phyloP scores from a whole-genome alignment of 2,329 filamentous ascomycete species.

The Aspergillus novoparasiticus region DNA sequence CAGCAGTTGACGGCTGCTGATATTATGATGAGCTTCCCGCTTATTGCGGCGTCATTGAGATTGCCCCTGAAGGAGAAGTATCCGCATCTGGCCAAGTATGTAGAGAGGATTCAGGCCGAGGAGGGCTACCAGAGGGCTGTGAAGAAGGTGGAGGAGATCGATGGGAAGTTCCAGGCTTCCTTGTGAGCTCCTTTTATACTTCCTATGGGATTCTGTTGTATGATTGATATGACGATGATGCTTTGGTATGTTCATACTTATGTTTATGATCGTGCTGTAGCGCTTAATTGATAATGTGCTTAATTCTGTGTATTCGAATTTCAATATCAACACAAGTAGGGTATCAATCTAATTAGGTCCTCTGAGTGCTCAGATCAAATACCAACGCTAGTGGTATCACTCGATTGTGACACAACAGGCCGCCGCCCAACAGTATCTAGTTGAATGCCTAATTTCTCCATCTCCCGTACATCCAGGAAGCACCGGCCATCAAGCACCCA shows the following conservation, averaged over 20 bases:
- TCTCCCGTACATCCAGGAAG: conserved; percentile 35
- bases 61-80: conserved; percentile 39
- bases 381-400: not conserved
- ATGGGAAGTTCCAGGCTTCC: conserved; percentile 39
- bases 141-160: conserved; percentile 44
- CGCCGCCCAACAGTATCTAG: conserved; percentile 36
- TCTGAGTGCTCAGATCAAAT: not conserved
- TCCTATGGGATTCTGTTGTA: not conserved
- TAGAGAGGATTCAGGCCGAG: conserved; percentile 37
- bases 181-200: conserved; percentile 22
- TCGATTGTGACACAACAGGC: not conserved
- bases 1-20: conserved; percentile 48
- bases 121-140: conserved; percentile 45
- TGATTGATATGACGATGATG: not conserved
- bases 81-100: conserved; percentile 41
- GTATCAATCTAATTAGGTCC: not conserved
- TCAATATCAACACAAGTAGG: conserved; percentile 10
- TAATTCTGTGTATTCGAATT: not conserved
- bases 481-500: conserved; percentile 54
- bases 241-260: not conserved
- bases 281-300: not conserved
- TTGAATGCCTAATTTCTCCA: conserved; percentile 40
- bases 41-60: conserved; percentile 42
- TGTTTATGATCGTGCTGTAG: not conserved
- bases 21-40: conserved; percentile 51